Evolutionary conservation across 345 rosid genomes (phyloP).

Genomic region (Abelmoschus esculentus): DNA sequence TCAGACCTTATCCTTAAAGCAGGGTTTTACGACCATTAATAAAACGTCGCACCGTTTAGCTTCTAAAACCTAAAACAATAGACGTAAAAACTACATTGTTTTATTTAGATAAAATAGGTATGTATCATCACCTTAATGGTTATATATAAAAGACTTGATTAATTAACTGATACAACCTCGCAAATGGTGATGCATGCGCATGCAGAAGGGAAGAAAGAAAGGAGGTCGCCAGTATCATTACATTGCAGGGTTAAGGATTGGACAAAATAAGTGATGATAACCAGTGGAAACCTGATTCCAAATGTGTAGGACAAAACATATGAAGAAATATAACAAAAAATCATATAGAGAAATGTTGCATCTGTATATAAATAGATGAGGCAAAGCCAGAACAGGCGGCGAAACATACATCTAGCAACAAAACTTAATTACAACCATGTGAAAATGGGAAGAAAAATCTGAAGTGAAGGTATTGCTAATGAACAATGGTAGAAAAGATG

Average conservation of each 20-base stretch:
- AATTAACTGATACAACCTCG: background rate
- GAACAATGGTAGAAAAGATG: background rate
- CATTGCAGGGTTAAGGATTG: constrained; percentile 3
- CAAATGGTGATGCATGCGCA: background rate
- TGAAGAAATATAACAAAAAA: background rate
- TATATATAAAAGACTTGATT: background rate
- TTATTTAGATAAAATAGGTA: no score
- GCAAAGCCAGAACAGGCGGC: background rate
- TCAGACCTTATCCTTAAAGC: no score
- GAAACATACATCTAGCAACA: background rate
- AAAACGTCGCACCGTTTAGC: no score
- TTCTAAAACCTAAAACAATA: no score
- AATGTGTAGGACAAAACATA: background rate
- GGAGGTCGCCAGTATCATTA: background rate
- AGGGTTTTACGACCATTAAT: no score
- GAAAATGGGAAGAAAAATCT: background rate
- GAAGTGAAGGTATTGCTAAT: background rate
- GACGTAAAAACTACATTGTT: no score
- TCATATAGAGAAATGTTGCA: background rate
- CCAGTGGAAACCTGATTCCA: background rate
- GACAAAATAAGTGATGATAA: background rate
- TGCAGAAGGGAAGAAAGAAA: background rate
- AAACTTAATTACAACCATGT: background rate
- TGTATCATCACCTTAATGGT: background rate
- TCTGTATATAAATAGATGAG: background rate